Evolutionary conservation across 2,329 filamentous ascomycete genomes (phyloP), one percentile per base, ranked within the genome.

Genomic region (Fusarium xyrophilum): DNA sequence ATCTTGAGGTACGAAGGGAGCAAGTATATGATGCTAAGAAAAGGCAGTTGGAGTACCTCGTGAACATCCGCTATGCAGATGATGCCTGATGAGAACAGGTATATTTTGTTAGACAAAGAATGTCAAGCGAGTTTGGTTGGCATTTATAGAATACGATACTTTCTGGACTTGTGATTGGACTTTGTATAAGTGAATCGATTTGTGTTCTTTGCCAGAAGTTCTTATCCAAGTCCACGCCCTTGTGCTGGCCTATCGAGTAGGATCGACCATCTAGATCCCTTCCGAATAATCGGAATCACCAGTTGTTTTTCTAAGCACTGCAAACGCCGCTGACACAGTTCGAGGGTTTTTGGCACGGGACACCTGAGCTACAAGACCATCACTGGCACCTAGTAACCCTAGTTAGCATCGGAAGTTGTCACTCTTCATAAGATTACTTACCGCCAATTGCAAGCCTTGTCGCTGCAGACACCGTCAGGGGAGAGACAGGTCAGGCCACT

Each of bases 81-180:
- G 21, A 48, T 6, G 43, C 30, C 2, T 12, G 14, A 30, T 6
- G 12, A 7, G 4, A 10, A 5, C 0, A 4, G 9, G 6, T 2
- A n/a, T n/a, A 2, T 2, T 19, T 14, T 3, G 12, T n/a, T n/a
- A 0, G 15, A 6, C 12, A 25, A 0, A 15, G 2, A 3, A 19
- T 42, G 2, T 13, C 0, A 4, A 19, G 1, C 3, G 5, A 25
- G 2, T 2, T 42, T 19, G 11, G 19, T 5, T 19, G 3, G 8
- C 4, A 12, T 15, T 7, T 27, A 0, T 14, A 14, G 4, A 14
- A 10, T 12, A 2, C 9, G 4, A 42, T 6, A 17, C 4, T 15
- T 9, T 17, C 9, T 10, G 8, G 2, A 4, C 3, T 39, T 21
- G 8, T 6, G 13, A 10, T 4, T 8, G 13, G 2, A 17, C 6